A percentile compares a stretch with the other conserved stretches of the same genome.
These are phyloP conservation scores for Fennellomyces sp. DNA, from an alignment of 371 early-diverging fungal genomes.

Conservation along the genomic window DNA sequence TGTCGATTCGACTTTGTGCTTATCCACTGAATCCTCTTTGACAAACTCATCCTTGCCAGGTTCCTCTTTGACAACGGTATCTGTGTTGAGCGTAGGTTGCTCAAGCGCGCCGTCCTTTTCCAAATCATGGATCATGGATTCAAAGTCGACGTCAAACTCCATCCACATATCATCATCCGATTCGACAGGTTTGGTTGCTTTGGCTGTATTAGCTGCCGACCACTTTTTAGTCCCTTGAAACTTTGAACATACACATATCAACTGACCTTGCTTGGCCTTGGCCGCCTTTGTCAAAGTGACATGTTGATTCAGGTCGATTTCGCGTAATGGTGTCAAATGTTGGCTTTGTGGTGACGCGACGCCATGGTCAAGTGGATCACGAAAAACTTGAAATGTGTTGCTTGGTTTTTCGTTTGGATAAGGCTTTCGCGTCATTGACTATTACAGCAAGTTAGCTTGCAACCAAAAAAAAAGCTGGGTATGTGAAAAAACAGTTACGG, in stretches of 20 bases:
- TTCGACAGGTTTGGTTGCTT: not conserved
- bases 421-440: no score
- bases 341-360: not conserved
- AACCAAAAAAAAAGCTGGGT: not conserved
- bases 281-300: not conserved
- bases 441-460: not conserved
- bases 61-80: not conserved
- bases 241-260: not conserved
- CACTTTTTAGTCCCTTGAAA: not conserved
- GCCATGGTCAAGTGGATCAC: not conserved
- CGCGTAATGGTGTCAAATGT: not conserved
- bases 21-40: conserved; percentile 1
- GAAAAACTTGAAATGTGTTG: conserved; percentile 11
- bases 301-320: conserved; percentile 1
- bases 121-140: conserved; percentile 7
- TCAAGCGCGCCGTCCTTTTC: not conserved
- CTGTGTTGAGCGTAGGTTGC: not conserved
- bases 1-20: conserved; percentile 22
- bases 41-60: not conserved
- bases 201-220: not conserved
- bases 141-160: conserved; percentile 13
- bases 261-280: not conserved
- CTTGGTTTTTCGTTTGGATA: not conserved
- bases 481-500: not conserved
- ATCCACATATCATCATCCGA: conserved; percentile 18